Evolutionary conservation across 108 stramenopile genomes (phyloP).

Genomic region (Fragilaria radians): DNA sequence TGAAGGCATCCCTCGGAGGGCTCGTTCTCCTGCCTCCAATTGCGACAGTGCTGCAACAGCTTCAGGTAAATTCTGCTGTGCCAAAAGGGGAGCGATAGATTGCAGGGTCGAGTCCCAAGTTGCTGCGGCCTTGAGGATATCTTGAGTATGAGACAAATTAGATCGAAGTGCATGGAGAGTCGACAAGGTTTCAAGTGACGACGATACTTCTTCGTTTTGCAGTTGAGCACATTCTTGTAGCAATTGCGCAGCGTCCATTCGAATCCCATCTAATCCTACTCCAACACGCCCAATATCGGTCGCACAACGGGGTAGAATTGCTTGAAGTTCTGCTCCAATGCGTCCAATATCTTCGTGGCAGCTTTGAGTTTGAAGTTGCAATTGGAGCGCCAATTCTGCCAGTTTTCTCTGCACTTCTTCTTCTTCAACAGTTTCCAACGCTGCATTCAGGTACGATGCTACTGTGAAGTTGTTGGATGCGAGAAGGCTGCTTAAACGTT

Average conservation of each 20-base stretch:
- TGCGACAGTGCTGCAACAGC: conserved; percentile 54
- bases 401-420: conserved; percentile 47
- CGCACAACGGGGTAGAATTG: conserved; percentile 75
- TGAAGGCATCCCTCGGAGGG: conserved; percentile 64
- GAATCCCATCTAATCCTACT: conserved; percentile 62
- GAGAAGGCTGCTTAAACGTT: conserved; percentile 36
- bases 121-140: conserved; percentile 67
- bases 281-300: conserved; percentile 65
- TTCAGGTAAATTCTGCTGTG: conserved; percentile 42
- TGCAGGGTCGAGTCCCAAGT: conserved; percentile 70
- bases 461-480: conserved; percentile 62
- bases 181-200: conserved; percentile 53
- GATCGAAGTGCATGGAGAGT: conserved; percentile 67
- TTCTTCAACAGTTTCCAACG: conserved; percentile 26
- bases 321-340: conserved; percentile 76
- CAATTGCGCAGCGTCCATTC: conserved; percentile 45
- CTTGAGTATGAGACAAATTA: conserved; percentile 49
- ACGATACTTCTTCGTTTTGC: conserved; percentile 25
- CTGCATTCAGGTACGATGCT: conserved; percentile 63
- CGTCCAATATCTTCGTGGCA: conserved; percentile 83
- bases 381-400: conserved; percentile 74
- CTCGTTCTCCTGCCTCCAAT: conserved; percentile 57
- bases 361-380: conserved; percentile 71
- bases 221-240: conserved; percentile 23
- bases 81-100: conserved; percentile 48